These are phyloP conservation scores for Stylosanthes scabra DNA, from an alignment of 331 rosid genomes.

Conservation along the genomic window DNA sequence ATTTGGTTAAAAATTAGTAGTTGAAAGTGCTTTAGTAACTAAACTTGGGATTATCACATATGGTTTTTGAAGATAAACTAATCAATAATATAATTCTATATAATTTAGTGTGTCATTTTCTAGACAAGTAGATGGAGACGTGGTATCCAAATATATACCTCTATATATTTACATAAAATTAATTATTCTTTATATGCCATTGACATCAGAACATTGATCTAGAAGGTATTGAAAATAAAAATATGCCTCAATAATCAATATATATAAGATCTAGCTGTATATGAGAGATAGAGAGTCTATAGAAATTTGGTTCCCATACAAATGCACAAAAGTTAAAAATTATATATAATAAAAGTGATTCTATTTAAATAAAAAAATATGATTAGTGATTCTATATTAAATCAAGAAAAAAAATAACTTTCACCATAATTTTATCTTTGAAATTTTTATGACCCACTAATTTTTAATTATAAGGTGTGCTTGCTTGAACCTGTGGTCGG, in stretches of 20 bases:
- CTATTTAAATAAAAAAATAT: neutral
- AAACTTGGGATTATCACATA: slow-evolving; percentile 31
- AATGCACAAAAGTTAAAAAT: neutral
- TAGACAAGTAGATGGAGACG: neutral
- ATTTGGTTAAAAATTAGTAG: slow-evolving; percentile 1
- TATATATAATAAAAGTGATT: neutral
- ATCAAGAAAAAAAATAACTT: neutral
- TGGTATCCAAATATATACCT: neutral
- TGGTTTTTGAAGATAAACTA: slow-evolving; percentile 8
- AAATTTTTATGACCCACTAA: neutral
- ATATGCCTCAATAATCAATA: neutral
- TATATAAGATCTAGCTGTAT: neutral
- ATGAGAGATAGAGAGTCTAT: neutral
- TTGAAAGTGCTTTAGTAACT: neutral
- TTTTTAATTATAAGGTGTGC: neutral
- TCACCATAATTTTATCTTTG: neutral
- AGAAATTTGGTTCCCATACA: neutral
- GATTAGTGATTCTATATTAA: neutral
- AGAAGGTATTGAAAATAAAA: slow-evolving; percentile 30
- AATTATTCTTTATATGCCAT: neutral
- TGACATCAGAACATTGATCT: slow-evolving; percentile 23
- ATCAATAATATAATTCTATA: neutral
- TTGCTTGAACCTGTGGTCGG: neutral
- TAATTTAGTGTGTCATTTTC: slow-evolving; percentile 7
- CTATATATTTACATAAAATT: neutral